Conservation (phyloP, 75 land plant species). For the Cunninghamia lanceolata region DNA sequence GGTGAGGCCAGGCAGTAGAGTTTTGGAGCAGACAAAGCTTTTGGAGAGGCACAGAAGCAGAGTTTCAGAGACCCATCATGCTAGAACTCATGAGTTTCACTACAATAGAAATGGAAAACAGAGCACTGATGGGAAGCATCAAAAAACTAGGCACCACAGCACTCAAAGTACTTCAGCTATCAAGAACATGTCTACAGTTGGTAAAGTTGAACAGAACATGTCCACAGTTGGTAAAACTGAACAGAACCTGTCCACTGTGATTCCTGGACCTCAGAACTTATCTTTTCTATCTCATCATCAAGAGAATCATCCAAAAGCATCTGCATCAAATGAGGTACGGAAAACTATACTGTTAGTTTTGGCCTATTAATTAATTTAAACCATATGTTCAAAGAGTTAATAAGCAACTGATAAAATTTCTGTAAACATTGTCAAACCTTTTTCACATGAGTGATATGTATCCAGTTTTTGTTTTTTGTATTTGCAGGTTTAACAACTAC, state of each 20-base stretch:
- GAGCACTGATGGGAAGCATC: neutral
- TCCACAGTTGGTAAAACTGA: neutral
- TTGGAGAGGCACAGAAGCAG: slow-evolving; percentile 12
- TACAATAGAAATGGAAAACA: neutral
- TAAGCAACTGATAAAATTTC: neutral
- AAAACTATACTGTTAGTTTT: neutral
- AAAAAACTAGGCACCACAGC: neutral
- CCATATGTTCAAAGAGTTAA: neutral
- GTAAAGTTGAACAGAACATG: neutral
- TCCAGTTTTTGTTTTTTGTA: neutral
- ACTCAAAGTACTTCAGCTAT: neutral
- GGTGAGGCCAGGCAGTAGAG: slow-evolving; percentile 4
- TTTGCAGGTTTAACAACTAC: neutral
- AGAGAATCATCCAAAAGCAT: neutral
- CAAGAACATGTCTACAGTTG: slow-evolving; percentile 2
- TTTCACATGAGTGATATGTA: neutral
- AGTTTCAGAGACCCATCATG: neutral
- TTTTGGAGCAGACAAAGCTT: slow-evolving; percentile 7
- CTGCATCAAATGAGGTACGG: neutral
- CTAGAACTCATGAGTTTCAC: neutral
- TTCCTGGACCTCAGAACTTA: neutral
- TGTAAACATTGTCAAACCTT: neutral
- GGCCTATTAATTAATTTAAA: neutral
- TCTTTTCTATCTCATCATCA: neutral
- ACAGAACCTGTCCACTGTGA: neutral